A percentile compares a stretch with the other conserved stretches of the same genome.
These are phyloP conservation scores for Apiosordaria backusii DNA, from an alignment of 495 filamentous ascomycete genomes.

Conservation along the genomic window DNA sequence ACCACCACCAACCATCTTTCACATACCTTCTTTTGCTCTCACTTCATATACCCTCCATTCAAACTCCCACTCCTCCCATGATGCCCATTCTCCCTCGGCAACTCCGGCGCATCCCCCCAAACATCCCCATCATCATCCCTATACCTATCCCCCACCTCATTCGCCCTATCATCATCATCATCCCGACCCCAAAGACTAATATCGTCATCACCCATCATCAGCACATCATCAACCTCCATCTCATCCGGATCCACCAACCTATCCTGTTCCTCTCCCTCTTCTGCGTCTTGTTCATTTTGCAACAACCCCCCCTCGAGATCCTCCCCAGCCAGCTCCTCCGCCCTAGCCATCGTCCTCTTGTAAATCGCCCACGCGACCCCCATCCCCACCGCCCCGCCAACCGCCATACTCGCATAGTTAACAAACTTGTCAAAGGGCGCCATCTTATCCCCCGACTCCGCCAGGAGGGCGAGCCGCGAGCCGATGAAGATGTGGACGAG, in stretches of 20 bases:
- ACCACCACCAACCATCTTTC: not conserved
- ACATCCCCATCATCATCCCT: not conserved
- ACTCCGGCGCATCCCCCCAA: not conserved
- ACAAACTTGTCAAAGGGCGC: constrained; percentile 61
- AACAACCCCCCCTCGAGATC: constrained; percentile 36
- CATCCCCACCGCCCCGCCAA: constrained; percentile 67
- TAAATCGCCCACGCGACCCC: constrained; percentile 84
- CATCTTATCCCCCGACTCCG: constrained; percentile 61
- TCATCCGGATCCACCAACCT: constrained; percentile 35
- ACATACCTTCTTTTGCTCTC: not conserved
- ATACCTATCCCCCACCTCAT: constrained; percentile 14
- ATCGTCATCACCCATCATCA: constrained; percentile 55
- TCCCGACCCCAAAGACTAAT: constrained; percentile 56
- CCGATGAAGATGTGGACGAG: constrained; percentile 93
- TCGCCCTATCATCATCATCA: constrained; percentile 34
- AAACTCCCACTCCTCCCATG: not conserved
- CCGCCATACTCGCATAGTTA: constrained; percentile 73
- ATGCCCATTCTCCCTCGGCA: not conserved
- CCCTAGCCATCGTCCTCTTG: constrained; percentile 74
- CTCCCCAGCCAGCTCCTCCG: constrained; percentile 66
- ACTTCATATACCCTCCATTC: constrained; percentile 7
- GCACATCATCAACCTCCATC: constrained; percentile 28
- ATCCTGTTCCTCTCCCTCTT: constrained; percentile 29
- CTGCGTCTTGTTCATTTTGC: constrained; percentile 18
- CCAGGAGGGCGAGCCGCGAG: constrained; percentile 65